Evolutionary conservation across 1,284 basidiomycete species (phyloP).

Genomic region (Irpex rosettiformis): DNA sequence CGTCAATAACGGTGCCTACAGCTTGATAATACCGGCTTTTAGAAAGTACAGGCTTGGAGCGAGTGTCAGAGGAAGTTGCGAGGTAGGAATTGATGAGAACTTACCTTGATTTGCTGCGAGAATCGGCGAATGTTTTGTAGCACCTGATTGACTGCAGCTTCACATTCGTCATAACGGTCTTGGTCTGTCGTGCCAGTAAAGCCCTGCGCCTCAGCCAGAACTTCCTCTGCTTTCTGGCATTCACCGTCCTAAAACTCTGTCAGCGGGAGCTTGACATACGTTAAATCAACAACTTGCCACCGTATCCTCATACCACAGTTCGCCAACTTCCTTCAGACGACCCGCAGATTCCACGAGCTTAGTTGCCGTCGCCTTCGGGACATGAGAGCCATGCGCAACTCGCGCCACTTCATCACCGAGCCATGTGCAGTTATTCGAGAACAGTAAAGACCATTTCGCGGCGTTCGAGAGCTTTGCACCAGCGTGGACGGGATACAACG

Average conservation of each 20-base stretch:
- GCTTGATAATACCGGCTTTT: constrained; percentile 66
- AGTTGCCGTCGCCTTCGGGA: constrained; percentile 34
- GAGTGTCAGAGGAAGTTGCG: not conserved
- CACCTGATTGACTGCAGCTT: constrained; percentile 66
- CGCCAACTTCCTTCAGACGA: constrained; percentile 49
- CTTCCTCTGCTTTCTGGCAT: constrained; percentile 37
- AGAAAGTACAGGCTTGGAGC: constrained; percentile 48
- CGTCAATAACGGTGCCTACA: constrained; percentile 75
- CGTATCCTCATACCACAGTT: constrained; percentile 65
- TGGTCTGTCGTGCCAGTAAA: constrained; percentile 76
- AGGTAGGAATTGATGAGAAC: constrained; percentile 14
- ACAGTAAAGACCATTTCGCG: constrained; percentile 68
- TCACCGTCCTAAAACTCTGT: constrained; percentile 37
- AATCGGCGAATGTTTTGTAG: constrained; percentile 65
- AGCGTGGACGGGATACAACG: constrained; percentile 75
- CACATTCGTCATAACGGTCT: constrained; percentile 75
- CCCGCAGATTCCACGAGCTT: constrained; percentile 48
- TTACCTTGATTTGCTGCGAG: constrained; percentile 73
- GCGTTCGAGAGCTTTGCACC: constrained; percentile 47
- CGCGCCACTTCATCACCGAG: constrained; percentile 49
- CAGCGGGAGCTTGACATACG: not conserved
- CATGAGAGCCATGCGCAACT: constrained; percentile 28
- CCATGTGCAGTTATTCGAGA: constrained; percentile 85
- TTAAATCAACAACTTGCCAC: constrained; percentile 40
- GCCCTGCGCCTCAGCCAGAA: constrained; percentile 62